Conservation (phyloP, 148 eudicot genomes). For the Fagopyrum esculentum region DNA sequence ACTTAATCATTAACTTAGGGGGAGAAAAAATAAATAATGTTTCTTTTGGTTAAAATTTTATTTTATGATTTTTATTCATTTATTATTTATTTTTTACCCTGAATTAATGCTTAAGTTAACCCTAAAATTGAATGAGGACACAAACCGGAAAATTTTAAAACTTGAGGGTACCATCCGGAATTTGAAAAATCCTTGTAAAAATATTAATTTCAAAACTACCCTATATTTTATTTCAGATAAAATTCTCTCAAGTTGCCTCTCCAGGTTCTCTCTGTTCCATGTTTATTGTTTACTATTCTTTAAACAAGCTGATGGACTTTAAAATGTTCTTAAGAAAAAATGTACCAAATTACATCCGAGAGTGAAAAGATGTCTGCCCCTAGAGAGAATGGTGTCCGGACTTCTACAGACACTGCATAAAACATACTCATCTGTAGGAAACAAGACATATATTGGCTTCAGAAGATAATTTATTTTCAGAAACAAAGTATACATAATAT, state of each 20-base stretch:
- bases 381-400: constrained; percentile 42
- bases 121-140: too few species aligned
- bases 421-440: constrained; percentile 46
- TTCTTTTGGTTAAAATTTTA: too few species aligned
- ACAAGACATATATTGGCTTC: background rate
- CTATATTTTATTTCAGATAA: background rate
- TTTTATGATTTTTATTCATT: too few species aligned
- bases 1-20: too few species aligned
- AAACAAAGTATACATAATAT: background rate
- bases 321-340: background rate
- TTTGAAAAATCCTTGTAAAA: background rate
- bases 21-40: too few species aligned
- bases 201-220: background rate
- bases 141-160: background rate
- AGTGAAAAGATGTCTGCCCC: constrained; percentile 25
- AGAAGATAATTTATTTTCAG: background rate
- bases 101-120: too few species aligned
- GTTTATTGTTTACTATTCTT: background rate
- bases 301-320: background rate
- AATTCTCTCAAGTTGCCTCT: background rate
- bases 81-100: too few species aligned
- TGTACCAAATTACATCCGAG: constrained; percentile 43
- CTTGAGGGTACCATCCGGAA: background rate
- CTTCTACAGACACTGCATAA: constrained; percentile 43
- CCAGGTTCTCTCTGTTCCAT: background rate